Evolutionary conservation across 2,329 filamentous ascomycete species (phyloP), one percentile per base, ranked within the genome.

Genomic region (Myriosclerotinia curreyana): DNA sequence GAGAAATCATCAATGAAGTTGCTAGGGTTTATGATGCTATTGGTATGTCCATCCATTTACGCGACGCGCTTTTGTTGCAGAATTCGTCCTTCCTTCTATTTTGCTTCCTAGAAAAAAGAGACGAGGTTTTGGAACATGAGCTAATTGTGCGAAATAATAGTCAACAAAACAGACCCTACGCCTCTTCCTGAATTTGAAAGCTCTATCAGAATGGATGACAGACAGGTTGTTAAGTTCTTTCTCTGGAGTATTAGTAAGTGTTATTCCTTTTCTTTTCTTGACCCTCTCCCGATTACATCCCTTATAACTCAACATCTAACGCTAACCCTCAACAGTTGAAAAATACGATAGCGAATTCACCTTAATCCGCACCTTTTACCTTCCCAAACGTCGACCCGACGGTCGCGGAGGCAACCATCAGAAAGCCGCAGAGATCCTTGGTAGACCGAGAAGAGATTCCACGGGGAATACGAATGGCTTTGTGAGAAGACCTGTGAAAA

Each of bases 141-240:
- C 28, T 59, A 49, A 59, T 44, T 17, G n/a, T 36, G 42, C 9
- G 5, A 25, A 59, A 25, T 48, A 17, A 9, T 17, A 59, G 55
- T 59, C 3, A 38, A 59, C 6, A 9, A 36, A 6, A 12, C 15
- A 1, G 31, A 59, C n/a, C 42, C 55, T 5, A 59, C 28, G 20
- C 55, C 55, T 25, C 31, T 36, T 7, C 28, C 55, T 11, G 14
- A 36, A 8, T 48, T 59, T 15, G 28, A n/a, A 7, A 14, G 20
- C 17, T 48, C 31, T 2, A 59, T 59, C 31, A 59, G 9, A 25
- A 17, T 36, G 11, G 42, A 59, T 12, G 44, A 59, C 8, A 59
- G 31, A 59, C 55, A 59, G 15, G 55, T 59, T 22, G n/a, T 36
- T 0, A 59, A 48, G 31, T 59, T 38, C n/a, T 22, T 59, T 5